These are phyloP conservation scores for Metschnikowia drakensbergensis DNA, from an alignment of 805 yeast species.

Conservation along the genomic window DNA sequence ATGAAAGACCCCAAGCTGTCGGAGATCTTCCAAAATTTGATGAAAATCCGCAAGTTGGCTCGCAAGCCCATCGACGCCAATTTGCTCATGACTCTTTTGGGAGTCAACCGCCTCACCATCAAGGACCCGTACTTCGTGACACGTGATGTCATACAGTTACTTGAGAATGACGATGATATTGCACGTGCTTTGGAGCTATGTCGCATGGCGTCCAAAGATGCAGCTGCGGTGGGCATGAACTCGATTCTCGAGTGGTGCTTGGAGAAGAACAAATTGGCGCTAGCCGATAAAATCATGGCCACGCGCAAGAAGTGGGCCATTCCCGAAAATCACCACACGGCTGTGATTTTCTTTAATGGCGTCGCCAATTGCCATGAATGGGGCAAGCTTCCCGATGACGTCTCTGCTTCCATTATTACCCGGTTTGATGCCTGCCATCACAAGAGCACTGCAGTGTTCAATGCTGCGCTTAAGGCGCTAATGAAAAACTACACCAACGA, in stretches of 20 bases:
- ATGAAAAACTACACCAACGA: slow-evolving; percentile 31
- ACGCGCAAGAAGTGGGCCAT: slow-evolving; percentile 63
- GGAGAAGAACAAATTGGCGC: slow-evolving; percentile 37
- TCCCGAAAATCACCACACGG: slow-evolving; percentile 46
- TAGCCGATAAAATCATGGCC: slow-evolving; percentile 48
- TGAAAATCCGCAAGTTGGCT: slow-evolving; percentile 23
- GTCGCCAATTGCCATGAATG: slow-evolving; percentile 29
- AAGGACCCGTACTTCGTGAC: slow-evolving; percentile 56
- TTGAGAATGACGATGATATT: slow-evolving; percentile 44
- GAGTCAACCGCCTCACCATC: slow-evolving; percentile 54
- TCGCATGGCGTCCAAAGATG: slow-evolving; percentile 39
- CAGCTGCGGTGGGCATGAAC: slow-evolving; percentile 62
- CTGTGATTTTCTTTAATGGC: slow-evolving; percentile 34
- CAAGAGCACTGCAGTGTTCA: slow-evolving; percentile 27
- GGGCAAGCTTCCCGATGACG: slow-evolving; percentile 26
- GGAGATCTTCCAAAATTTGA: slow-evolving; percentile 27
- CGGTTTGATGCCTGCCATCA: slow-evolving; percentile 18
- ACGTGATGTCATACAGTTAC: slow-evolving; percentile 48
- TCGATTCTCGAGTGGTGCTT: slow-evolving; percentile 52
- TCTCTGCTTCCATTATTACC: slow-evolving; percentile 20
- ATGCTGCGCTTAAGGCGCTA: slow-evolving; percentile 34
- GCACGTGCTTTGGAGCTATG: slow-evolving; percentile 53
- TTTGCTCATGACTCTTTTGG: slow-evolving; percentile 52
- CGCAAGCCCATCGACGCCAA: slow-evolving; percentile 37
- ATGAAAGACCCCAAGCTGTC: slow-evolving; percentile 20